Evolutionary conservation across 1,139 yeast genomes (phyloP).

Genomic region (Debaryomyces sp.): DNA sequence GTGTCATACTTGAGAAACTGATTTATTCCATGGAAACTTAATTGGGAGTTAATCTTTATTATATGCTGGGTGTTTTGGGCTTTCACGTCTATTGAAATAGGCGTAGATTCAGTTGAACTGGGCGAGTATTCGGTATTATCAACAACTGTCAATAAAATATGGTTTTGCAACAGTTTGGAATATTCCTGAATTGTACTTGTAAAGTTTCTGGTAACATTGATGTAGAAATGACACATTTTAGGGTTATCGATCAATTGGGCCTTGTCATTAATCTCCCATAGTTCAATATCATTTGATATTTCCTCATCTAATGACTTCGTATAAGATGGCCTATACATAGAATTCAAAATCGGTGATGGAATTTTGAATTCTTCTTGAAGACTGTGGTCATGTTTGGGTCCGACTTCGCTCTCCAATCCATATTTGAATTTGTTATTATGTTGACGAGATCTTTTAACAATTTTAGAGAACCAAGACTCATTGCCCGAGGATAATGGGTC

Average conservation of each 20-base stretch:
- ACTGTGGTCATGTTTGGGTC: neutral
- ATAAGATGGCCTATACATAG: conserved; percentile 29
- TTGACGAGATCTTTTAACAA: conserved; percentile 24
- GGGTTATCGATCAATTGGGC: conserved; percentile 12
- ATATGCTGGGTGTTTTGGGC: conserved; percentile 23
- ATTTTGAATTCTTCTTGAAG: conserved; percentile 17
- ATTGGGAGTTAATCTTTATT: conserved; percentile 38
- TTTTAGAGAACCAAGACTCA: conserved; percentile 31
- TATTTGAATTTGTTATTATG: conserved; percentile 24
- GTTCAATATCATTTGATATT: conserved; percentile 24
- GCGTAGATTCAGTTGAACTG: conserved; percentile 34
- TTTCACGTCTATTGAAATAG: conserved; percentile 22
- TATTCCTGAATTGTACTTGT: conserved; percentile 18
- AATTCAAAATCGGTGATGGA: conserved; percentile 41
- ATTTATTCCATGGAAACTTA: conserved; percentile 33
- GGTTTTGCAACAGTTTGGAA: conserved; percentile 23
- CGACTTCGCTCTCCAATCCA: conserved; percentile 6
- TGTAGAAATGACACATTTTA: conserved; percentile 30
- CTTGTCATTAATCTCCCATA: conserved; percentile 34
- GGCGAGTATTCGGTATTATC: conserved; percentile 47
- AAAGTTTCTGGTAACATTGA: conserved; percentile 33
- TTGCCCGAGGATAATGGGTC: conserved; percentile 45
- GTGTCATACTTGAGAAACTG: conserved; percentile 35
- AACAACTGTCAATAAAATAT: conserved; percentile 37
- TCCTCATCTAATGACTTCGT: conserved; percentile 13